Conservation (phyloP, 192 early-diverging fungal genomes). For the Thamnidium elegans region DNA sequence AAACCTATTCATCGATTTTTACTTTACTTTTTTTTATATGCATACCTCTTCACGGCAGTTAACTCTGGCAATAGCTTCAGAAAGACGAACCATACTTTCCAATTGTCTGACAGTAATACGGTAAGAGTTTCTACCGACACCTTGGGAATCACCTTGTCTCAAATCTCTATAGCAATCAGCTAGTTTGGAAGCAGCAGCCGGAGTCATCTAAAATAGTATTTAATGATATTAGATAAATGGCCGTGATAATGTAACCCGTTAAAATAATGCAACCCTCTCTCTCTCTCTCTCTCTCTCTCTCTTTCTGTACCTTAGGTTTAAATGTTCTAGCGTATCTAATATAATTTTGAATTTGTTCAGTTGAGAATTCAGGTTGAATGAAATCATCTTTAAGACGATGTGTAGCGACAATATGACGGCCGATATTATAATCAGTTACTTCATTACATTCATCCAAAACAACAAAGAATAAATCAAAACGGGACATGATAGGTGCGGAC, state of each 20-base stretch:
- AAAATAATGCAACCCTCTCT: background rate
- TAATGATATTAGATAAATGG: no score
- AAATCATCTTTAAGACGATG: slow-evolving; percentile 70
- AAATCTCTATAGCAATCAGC: slow-evolving; percentile 84
- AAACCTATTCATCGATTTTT: background rate
- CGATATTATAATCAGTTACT: slow-evolving; percentile 83
- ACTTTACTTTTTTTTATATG: background rate
- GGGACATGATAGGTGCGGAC: slow-evolving; percentile 97
- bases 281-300: no score
- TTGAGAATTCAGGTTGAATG: slow-evolving; percentile 67
- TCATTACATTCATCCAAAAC: slow-evolving; percentile 94
- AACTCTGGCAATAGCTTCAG: slow-evolving; percentile 91
- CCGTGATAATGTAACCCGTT: background rate
- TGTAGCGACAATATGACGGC: slow-evolving; percentile 87
- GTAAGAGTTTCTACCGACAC: slow-evolving; percentile 66
- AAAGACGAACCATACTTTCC: slow-evolving; percentile 93
- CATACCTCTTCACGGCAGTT: slow-evolving; percentile 61
- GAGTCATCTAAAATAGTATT: slow-evolving; percentile 42
- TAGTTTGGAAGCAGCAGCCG: slow-evolving; percentile 73
- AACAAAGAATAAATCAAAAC: slow-evolving; percentile 98
- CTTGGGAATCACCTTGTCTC: slow-evolving; percentile 82
- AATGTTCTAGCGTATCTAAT: slow-evolving; percentile 88
- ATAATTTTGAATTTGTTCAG: slow-evolving; percentile 77
- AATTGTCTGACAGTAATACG: slow-evolving; percentile 96
- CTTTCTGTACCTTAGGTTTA: slow-evolving; percentile 71